Evolutionary conservation across 106 monocot genomes (phyloP), one percentile per base, ranked within the genome.

Genomic region (Dactylorhiza incarnata): DNA sequence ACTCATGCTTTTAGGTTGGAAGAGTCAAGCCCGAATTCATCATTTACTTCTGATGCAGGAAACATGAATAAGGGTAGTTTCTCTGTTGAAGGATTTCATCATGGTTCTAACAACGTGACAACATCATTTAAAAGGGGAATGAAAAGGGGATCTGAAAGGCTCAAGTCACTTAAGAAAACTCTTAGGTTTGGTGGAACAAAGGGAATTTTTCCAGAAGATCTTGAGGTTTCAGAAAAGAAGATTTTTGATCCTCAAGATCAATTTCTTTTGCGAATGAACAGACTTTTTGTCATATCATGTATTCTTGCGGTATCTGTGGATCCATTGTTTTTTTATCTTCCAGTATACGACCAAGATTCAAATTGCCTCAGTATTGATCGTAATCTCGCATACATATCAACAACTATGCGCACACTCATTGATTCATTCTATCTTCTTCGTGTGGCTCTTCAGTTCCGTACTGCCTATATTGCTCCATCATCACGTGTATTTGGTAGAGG

Each of bases 401-500:
- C 93, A 29, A 91, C 87, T 75, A 11, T 91, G 65, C 85, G 96
- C n/a, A 87, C 96, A 50, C 73, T 97, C 19, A 75, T 97, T 74
- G 96, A 97, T 86, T 71, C 76, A 29, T 84, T 93, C 83, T 97
- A 97, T 83, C 79, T 97, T 80, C 58, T 84, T 11, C 88, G 82
- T 7, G 84, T 97, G 62, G 65, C 63, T 83, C 84, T 97, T 82
- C 93, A 89, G 50, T 93, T 97, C 43, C 86, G 89, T 19, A 96
- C 96, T 29, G 93, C 85, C 23, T 97, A 86, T 73, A 91, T 87
- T 76, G 89, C 96, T 63, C 96, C 96, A 45, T 93, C 93, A 9
- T 89, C 96, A 67, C 96, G 96, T 29, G 93, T 97, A 52, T 96
- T 97, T 84, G 96, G 96, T 14, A 85, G 89, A 78, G 91, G 93